A percentile compares a stretch with the other conserved stretches of the same genome.
phyloP scores from a whole-genome alignment of 106 monocot genomes.

The Vanilla planifolia region DNA sequence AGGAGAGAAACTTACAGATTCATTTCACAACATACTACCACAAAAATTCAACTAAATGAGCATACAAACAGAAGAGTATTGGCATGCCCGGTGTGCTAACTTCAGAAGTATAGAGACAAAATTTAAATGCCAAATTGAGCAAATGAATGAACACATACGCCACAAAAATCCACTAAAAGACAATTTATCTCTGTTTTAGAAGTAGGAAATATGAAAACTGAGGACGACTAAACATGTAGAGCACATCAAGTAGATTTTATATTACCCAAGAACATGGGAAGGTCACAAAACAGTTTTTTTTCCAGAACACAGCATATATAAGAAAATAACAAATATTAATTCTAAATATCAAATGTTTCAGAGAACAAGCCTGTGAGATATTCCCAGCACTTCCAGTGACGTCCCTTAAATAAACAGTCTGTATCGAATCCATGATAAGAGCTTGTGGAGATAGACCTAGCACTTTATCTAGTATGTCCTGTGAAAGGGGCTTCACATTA shows the following conservation, averaged over 20 bases:
- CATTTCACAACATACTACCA: too few species aligned
- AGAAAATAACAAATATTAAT: neutral
- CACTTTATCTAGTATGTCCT: slow-evolving; percentile 92
- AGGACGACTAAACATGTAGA: neutral
- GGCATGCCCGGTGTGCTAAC: too few species aligned
- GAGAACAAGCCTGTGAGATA: slow-evolving; percentile 54
- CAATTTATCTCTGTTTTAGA: too few species aligned
- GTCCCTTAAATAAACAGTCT: slow-evolving; percentile 81
- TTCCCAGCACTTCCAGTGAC: slow-evolving; percentile 90
- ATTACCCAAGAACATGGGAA: neutral
- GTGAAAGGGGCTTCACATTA: slow-evolving; percentile 13
- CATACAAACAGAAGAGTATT: too few species aligned
- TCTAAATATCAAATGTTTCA: neutral
- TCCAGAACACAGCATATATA: neutral
- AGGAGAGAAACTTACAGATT: too few species aligned
- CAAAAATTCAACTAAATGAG: too few species aligned
- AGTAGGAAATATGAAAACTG: neutral
- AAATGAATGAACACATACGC: too few species aligned
- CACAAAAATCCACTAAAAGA: neutral
- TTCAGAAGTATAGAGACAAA: too few species aligned
- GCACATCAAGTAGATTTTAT: neutral
- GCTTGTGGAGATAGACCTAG: slow-evolving; percentile 52
- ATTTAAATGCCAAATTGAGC: too few species aligned
- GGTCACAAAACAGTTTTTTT: neutral
- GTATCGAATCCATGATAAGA: slow-evolving; percentile 94